Evolutionary conservation across 2,329 filamentous ascomycete genomes (phyloP).

Genomic region (Diaporthe eres): DNA sequence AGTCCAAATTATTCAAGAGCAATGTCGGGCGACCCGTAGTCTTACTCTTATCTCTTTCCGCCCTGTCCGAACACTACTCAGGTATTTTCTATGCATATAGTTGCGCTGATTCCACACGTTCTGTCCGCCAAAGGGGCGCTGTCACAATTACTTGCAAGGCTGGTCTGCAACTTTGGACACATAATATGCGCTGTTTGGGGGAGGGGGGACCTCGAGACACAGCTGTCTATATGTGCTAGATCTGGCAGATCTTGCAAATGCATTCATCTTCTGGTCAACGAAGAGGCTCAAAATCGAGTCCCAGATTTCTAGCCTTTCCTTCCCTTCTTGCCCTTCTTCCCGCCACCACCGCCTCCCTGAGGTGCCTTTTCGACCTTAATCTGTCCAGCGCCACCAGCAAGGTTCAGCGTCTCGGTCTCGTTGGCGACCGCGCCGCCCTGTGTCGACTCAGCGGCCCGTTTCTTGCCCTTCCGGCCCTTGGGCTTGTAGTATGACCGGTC

Average conservation of each 20-base stretch:
- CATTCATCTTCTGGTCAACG: background rate
- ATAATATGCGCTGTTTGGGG: background rate
- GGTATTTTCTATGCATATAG: background rate
- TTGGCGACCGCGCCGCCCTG: slow-evolving; percentile 86
- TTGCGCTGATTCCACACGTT: background rate
- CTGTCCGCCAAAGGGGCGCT: background rate
- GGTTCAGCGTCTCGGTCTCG: slow-evolving; percentile 77
- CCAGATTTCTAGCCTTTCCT: slow-evolving; percentile 35
- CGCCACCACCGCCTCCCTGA: slow-evolving; percentile 41
- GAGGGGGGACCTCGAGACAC: background rate
- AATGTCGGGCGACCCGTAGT: background rate
- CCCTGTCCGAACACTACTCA: no score
- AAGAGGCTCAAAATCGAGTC: background rate
- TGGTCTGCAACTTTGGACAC: background rate
- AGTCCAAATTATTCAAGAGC: background rate
- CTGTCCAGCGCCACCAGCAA: slow-evolving; percentile 73
- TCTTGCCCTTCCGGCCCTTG: slow-evolving; percentile 93
- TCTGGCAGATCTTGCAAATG: background rate
- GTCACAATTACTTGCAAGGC: background rate
- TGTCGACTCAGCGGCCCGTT: slow-evolving; percentile 82
- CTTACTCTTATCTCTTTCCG: background rate
- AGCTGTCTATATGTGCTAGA: background rate
- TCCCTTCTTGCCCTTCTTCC: slow-evolving; percentile 62
- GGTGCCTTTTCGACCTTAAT: slow-evolving; percentile 75
- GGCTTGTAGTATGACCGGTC: slow-evolving; percentile 91